Evolutionary conservation across 192 early-diverging fungal species (phyloP), one percentile per base, ranked within the genome.

Genomic region (Globomyces pollinis-pini): DNA sequence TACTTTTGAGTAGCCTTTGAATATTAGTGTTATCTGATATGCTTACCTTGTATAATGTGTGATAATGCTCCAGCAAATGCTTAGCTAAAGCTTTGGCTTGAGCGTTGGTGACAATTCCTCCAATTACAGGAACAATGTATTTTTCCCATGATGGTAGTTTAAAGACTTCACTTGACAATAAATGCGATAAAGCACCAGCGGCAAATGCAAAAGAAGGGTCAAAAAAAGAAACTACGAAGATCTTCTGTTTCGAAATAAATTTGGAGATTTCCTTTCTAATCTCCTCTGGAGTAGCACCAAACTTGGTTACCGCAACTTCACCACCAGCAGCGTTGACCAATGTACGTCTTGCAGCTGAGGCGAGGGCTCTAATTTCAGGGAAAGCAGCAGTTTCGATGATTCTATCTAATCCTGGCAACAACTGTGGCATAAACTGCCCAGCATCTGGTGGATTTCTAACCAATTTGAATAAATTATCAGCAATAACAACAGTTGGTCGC

Each of bases 381-480:
- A 83, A 82, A 34, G 86, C 79, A 50, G 80, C 83, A 36, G 82
- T 79, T 41, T 90, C 88, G 45, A 85, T 74, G 51, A 87, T 78
- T 50, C 75, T 76, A 59, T 86, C 78, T 38, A 90, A 72, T 59
- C 77, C 84, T 28, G 88, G 88, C 54, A 90, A 71, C 38, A 90
- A 72, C 59, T 81, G 68, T 66, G 86, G 86, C 74, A 90, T 72
- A 79, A 90, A 90, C 67, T 84, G 86, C 26, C 77, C 81, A 42
- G 84, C 86, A 36, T 86, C 81, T 54, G 72, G 69, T 38, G 88
- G 86, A 62, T 86, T 79, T 50, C 83, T 70, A 52, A 88, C 87
- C 39, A 90, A 78, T 73, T 89, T 90, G 69, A 78, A 88, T 78
- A 90, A 78, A 70, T 90, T 90, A 73, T 88, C 82, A 63, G 84